Evolutionary conservation across 441 rosid genomes (phyloP), one percentile per base, ranked within the genome.

Genomic region (Lepidium campestre): DNA sequence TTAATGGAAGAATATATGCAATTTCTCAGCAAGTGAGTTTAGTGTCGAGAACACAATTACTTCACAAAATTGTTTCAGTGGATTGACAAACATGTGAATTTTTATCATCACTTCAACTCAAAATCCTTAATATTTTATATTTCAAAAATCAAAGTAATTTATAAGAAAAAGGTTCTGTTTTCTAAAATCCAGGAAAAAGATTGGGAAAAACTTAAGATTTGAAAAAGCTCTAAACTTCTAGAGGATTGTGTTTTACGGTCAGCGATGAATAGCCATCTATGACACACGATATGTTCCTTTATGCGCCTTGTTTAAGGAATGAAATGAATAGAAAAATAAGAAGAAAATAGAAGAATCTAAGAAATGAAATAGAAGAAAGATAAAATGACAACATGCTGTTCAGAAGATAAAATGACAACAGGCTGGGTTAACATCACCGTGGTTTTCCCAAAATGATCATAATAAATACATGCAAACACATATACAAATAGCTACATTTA

Each of bases 51-150:
- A 37, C 77, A 74, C 77, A 68, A 34, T 67, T 17, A 68, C 77
- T 68, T 74, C 77, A 74, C 68, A 36, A 9, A 53, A 35, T 41
- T 36, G 35, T 22, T 10, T 74, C 77, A 74, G 77, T 6, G 74
- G 77, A 74, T 68, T 74, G 77, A 73, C 77, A 73, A 73, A 73
- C 77, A 4, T 67, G 70, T 68, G 77, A 68, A 45, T 60, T 74
- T 74, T 15, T 68, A 67, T 74, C 77, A 55, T 74, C 77, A 74
- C 70, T 1, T 74, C 73, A 55, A 62, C 67, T 39, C 62, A 2
- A 59, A 15, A 29, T 7, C 35, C n/a, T 10, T 41, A 10, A 20
- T 27, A 1, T 3, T 22, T 46, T 3, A 20, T 9, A 32, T 6
- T 11, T 32, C 6, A 55, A 41, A 53, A 12, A 3, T 5, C 2